phyloP scores from a whole-genome alignment of 2,329 filamentous ascomycete species.

The Talaromyces pinophilus region DNA sequence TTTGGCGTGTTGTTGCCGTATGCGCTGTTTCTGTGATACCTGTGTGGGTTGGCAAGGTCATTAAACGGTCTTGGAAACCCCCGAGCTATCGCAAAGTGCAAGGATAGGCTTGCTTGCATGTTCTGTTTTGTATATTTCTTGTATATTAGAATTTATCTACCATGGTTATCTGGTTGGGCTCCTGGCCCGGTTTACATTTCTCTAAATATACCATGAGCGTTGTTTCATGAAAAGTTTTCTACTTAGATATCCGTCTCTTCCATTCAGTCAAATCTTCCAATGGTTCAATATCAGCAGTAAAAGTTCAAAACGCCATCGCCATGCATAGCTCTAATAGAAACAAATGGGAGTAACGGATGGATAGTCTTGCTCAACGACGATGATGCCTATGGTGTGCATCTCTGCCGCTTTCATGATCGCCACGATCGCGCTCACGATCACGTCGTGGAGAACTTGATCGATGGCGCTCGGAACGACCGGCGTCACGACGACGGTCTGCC shows the following conservation, averaged over 20 bases:
- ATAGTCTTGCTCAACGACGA: neutral
- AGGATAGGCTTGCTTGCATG: conserved; percentile 30
- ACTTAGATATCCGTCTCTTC: no score
- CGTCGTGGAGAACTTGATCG: conserved; percentile 6
- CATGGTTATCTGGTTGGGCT: neutral
- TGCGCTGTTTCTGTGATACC: conserved; percentile 78
- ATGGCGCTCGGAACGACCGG: neutral
- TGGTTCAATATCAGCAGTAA: no score
- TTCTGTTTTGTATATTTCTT: conserved; percentile 9
- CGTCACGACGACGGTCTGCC: conserved; percentile 9
- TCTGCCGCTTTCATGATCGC: neutral
- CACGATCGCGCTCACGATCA: neutral
- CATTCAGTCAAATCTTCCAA: no score
- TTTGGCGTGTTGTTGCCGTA: conserved; percentile 84
- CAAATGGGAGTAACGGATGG: neutral
- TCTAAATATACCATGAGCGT: no score
- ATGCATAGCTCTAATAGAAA: conserved; percentile 16
- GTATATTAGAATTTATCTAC: conserved; percentile 9
- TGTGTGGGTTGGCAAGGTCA: conserved; percentile 82
- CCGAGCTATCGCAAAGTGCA: conserved; percentile 90
- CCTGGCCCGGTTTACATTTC: neutral
- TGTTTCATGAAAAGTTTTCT: no score
- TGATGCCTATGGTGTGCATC: conserved; percentile 5
- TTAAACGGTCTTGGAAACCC: conserved; percentile 81
- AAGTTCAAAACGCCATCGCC: conserved; percentile 22